phyloP scores from a whole-genome alignment of 2,329 filamentous ascomycete species.

The Calycina herbarum region DNA sequence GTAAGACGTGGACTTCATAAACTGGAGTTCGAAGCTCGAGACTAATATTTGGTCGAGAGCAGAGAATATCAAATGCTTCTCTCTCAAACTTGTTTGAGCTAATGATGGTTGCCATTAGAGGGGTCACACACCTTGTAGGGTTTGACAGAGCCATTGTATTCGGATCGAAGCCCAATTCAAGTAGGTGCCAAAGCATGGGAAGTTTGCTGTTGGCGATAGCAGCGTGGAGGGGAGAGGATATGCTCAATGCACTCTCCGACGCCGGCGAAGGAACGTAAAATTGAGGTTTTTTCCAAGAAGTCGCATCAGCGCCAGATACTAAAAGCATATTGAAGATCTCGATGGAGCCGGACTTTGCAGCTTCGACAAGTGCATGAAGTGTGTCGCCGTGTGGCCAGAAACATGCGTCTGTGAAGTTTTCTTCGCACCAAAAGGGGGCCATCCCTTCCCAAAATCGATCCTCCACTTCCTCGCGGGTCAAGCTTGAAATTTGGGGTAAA shows the following conservation, averaged over 20 bases:
- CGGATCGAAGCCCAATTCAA: conserved; percentile 24
- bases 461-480: conserved; percentile 26
- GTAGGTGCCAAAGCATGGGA: conserved; percentile 20
- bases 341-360: conserved; percentile 21
- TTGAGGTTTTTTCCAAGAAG: conserved; percentile 16
- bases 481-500: conserved; percentile 20
- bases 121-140: conserved; percentile 25
- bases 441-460: conserved; percentile 21
- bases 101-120: conserved; percentile 25
- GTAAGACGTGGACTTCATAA: conserved; percentile 25
- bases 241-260: conserved; percentile 21
- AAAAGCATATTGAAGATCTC: conserved; percentile 24
- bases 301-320: conserved; percentile 16
- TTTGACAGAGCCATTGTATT: conserved; percentile 26
- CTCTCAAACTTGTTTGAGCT: conserved; percentile 17
- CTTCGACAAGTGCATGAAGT: conserved; percentile 22
- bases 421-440: conserved; percentile 26
- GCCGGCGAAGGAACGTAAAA: conserved; percentile 17
- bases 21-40: conserved; percentile 25
- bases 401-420: conserved; percentile 16
- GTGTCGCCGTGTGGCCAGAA: conserved; percentile 20
- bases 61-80: conserved; percentile 21
- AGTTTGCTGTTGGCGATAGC: conserved; percentile 18
- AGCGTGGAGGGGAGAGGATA: conserved; percentile 24
- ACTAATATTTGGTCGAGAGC: conserved; percentile 17